phyloP scores from a whole-genome alignment of 164 flowering plant species.

The Hamamelis virginiana region DNA sequence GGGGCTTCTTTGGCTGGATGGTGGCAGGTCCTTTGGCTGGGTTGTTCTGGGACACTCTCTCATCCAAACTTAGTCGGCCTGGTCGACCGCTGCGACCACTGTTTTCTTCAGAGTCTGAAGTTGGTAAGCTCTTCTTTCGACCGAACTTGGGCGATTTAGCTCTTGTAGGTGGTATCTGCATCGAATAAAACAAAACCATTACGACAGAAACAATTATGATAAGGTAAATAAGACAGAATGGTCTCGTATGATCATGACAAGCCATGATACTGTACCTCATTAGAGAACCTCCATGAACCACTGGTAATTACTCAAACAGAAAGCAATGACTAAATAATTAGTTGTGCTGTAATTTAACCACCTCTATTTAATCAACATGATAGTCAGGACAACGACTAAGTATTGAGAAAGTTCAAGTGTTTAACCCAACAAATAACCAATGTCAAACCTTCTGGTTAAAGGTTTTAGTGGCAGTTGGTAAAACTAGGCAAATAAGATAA shows the following conservation, averaged over 20 bases:
- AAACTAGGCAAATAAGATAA: background rate
- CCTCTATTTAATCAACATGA: background rate
- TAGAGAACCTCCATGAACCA: background rate
- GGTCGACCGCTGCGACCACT: slow-evolving; percentile 21
- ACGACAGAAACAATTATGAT: background rate
- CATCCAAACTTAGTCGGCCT: slow-evolving; percentile 67
- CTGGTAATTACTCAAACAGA: background rate
- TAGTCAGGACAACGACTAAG: background rate
- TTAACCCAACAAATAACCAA: background rate
- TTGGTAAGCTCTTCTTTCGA: slow-evolving; percentile 52
- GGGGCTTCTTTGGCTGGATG: slow-evolving; percentile 54
- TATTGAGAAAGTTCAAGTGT: background rate
- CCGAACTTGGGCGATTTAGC: slow-evolving; percentile 94
- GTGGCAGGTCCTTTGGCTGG: slow-evolving; percentile 35
- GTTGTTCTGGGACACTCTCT: slow-evolving; percentile 35
- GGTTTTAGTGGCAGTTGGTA: background rate
- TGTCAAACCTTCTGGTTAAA: background rate
- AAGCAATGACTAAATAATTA: background rate
- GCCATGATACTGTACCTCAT: too few species aligned
- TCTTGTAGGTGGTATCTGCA: slow-evolving; percentile 88
- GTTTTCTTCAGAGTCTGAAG: slow-evolving; percentile 42
- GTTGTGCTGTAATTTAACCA: background rate
- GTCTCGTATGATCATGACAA: background rate
- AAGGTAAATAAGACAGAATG: background rate
- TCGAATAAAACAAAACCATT: background rate